phyloP scores from a whole-genome alignment of 2,329 filamentous ascomycete genomes.

The Zymoseptoria brevis region DNA sequence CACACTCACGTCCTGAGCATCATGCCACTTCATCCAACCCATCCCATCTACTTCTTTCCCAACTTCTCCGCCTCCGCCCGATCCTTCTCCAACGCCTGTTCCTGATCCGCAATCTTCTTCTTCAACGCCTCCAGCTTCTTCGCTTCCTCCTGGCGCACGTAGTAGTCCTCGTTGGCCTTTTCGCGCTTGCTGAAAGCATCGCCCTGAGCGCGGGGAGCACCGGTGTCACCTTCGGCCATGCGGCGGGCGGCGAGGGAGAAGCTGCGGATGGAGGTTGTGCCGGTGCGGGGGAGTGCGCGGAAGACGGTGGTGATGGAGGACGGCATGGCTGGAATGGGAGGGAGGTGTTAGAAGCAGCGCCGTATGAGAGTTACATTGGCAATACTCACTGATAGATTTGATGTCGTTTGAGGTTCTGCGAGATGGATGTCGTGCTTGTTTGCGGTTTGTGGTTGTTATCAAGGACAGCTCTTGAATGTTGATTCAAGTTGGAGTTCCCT shows the following conservation, averaged over 20 bases:
- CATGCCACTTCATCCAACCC: not conserved
- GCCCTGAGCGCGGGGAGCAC: slow-evolving; percentile 45
- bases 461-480: not conserved
- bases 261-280: slow-evolving; percentile 28
- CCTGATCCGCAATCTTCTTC: slow-evolving; percentile 29
- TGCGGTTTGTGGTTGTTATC: not conserved
- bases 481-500: not conserved
- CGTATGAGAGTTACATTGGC: not conserved
- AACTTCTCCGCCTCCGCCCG: slow-evolving; percentile 22
- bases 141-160: slow-evolving; percentile 79
- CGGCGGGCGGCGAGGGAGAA: slow-evolving; percentile 37
- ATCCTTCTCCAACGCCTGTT: slow-evolving; percentile 25
- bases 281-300: slow-evolving; percentile 31
- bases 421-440: not conserved
- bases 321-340: slow-evolving; percentile 19
- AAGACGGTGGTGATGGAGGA: slow-evolving; percentile 30
- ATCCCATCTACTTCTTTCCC: slow-evolving; percentile 11
- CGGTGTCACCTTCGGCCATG: slow-evolving; percentile 40
- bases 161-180: slow-evolving; percentile 73
- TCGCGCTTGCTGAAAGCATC: slow-evolving; percentile 92
- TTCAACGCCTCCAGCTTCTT: slow-evolving; percentile 55
- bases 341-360: slow-evolving; percentile 2
- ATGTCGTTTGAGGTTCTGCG: not conserved
- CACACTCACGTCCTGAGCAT: not conserved
- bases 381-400: not conserved